Percentiles rank a stretch among this genome's conserved stretches.
Conservation (phyloP, 2,329 filamentous ascomycete species). For the Spiromastix sp. region DNA sequence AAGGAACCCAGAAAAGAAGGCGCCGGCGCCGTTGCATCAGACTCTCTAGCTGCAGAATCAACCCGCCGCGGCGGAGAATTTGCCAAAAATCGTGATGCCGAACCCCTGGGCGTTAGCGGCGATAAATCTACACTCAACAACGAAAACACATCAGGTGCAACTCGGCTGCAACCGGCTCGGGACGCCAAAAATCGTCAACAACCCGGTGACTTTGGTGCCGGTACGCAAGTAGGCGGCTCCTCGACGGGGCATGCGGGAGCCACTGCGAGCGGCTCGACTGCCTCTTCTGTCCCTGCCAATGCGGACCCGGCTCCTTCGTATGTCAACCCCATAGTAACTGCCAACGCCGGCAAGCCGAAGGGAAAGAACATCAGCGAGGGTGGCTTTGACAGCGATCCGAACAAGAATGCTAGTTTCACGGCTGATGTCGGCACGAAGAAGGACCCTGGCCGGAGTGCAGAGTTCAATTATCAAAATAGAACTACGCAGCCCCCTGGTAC, state of each 20-base stretch:
- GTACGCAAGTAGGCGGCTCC: no score
- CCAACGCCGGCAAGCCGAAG: slow-evolving; percentile 33
- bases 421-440: slow-evolving; percentile 44
- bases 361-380: slow-evolving; percentile 43
- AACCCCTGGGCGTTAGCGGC: slow-evolving; percentile 40
- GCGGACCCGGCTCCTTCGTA: slow-evolving; percentile 31
- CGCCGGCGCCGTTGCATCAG: slow-evolving; percentile 52
- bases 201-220: slow-evolving; percentile 27
- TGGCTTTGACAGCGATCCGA: slow-evolving; percentile 30
- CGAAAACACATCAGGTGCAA: slow-evolving; percentile 45
- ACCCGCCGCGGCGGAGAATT: slow-evolving; percentile 50
- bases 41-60: slow-evolving; percentile 70
- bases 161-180: slow-evolving; percentile 38
- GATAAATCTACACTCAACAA: slow-evolving; percentile 46
- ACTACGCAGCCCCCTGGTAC: slow-evolving; percentile 20
- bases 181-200: slow-evolving; percentile 38
- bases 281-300: no score
- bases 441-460: slow-evolving; percentile 44
- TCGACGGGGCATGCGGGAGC: no score
- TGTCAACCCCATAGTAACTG: slow-evolving; percentile 22
- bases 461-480: slow-evolving; percentile 24
- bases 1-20: slow-evolving; percentile 50
- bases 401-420: slow-evolving; percentile 41
- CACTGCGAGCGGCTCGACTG: no score
- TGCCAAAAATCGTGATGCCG: slow-evolving; percentile 46